These are phyloP conservation scores for Auxenochlorella pyrenoidosa DNA, from an alignment of 139 green algal genomes.

Conservation along the genomic window DNA sequence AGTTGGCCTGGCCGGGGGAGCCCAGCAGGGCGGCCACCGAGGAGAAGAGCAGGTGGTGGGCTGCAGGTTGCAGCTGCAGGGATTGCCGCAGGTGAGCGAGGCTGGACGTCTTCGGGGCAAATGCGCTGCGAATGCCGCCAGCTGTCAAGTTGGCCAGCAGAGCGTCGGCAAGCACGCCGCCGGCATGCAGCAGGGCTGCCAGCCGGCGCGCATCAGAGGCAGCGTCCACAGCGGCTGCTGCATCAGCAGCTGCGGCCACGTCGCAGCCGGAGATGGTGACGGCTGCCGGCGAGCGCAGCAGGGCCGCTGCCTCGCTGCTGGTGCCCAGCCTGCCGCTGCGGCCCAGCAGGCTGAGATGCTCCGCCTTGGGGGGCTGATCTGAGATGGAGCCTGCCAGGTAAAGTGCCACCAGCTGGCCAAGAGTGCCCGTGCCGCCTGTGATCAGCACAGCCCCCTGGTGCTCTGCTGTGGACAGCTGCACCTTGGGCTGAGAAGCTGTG, in stretches of 20 bases:
- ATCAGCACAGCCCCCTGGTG: constrained; percentile 25
- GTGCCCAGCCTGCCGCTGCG: constrained; percentile 9
- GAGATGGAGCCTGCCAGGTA: not conserved
- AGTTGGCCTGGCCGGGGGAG: constrained; percentile 81
- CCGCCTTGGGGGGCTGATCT: not conserved
- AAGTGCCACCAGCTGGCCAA: constrained; percentile 56
- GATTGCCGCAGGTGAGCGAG: not conserved
- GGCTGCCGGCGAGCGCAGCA: not conserved
- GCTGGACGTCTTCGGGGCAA: constrained; percentile 39
- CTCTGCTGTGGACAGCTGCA: not conserved
- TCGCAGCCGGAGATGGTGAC: not conserved
- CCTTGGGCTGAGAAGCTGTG: not conserved
- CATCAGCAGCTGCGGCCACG: not conserved
- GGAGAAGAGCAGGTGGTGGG: constrained; percentile 46
- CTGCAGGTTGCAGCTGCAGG: not conserved
- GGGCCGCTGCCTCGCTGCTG: not conserved
- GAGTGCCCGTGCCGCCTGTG: constrained; percentile 27
- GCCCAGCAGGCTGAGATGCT: constrained; percentile 8
- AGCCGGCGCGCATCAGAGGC: not conserved
- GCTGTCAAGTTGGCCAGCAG: constrained; percentile 61
- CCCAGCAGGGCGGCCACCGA: constrained; percentile 76
- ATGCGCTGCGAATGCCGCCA: constrained; percentile 41
- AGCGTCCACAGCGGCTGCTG: not conserved
- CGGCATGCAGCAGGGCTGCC: constrained; percentile 66
- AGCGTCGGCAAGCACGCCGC: constrained; percentile 76